Evolutionary conservation across 2,329 filamentous ascomycete genomes (phyloP).

Genomic region (Alternaria consortialis): DNA sequence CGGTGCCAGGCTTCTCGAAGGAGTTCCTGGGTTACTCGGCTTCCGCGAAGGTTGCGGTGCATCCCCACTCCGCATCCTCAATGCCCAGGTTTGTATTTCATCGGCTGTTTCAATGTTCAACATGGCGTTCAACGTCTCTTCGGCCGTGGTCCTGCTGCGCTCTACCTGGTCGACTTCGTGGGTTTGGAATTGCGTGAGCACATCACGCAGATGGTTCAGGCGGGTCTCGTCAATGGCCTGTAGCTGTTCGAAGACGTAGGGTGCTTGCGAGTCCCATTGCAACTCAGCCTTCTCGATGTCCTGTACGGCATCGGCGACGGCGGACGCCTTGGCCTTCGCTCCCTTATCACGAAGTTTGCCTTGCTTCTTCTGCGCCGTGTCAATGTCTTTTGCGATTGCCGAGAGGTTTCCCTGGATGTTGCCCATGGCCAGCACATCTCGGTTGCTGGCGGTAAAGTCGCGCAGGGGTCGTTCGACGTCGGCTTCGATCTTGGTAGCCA

Average conservation of each 20-base stretch:
- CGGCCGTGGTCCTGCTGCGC: constrained; percentile 75
- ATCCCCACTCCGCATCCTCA: constrained; percentile 54
- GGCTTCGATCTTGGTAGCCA: constrained; percentile 82
- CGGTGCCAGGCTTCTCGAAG: constrained; percentile 48
- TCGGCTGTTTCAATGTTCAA: constrained; percentile 86
- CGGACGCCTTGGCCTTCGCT: constrained; percentile 76
- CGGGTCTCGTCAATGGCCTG: constrained; percentile 90
- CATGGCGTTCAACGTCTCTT: constrained; percentile 80
- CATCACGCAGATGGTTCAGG: constrained; percentile 87
- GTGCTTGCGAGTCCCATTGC: constrained; percentile 94
- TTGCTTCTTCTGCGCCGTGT: constrained; percentile 82
- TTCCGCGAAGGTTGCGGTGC: constrained; percentile 43
- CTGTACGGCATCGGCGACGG: constrained; percentile 76
- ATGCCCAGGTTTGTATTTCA: constrained; percentile 80
- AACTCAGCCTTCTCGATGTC: constrained; percentile 79
- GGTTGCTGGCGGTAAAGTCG: constrained; percentile 73
- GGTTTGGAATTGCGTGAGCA: constrained; percentile 91
- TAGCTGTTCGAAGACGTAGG: constrained; percentile 91
- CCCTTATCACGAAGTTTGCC: constrained; percentile 86
- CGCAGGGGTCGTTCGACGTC: constrained; percentile 88
- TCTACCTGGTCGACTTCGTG: constrained; percentile 90
- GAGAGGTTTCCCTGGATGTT: constrained; percentile 83
- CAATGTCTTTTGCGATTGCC: constrained; percentile 83
- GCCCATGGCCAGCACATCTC: constrained; percentile 80
- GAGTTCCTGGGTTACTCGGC: constrained; percentile 42